Base-by-base conservation (phyloP, 2,329 filamentous ascomycete genomes). In the Escovopsis weberi region DNA sequence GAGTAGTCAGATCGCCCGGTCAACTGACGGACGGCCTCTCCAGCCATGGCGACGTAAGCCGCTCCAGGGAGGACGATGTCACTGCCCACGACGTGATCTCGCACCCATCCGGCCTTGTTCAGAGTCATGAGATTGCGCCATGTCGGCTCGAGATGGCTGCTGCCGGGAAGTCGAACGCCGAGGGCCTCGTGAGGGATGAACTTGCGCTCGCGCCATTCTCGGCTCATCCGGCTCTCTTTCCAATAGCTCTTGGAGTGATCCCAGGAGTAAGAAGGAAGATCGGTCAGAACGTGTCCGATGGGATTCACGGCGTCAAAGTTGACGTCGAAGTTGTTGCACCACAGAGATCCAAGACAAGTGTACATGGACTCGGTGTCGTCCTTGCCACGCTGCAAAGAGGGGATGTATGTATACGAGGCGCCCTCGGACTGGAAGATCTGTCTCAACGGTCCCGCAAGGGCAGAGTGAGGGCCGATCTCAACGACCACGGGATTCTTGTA, bases 181-280 rank as follows among this genome's bases (percentile, higher is more conserved):
- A 33, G 26, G 11, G 30, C n/a, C 15, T 39, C 39, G 5, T 44
- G 42, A 3, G 32, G 42, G 1, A 33, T 18, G 4, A 36, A 26
- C 2, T 26, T 39, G 6, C 58, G 53, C 40, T 53, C 48, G 2
- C 60, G 54, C 38, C 55, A 52, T 11, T 55, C 52, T 4, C 37
- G 36, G 11, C 44, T 48, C 19, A 35, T 15, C 5, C 58, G 55
- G 0, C 57, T 54, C 47, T 60, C 58, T 26, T 47, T 41, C 57
- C 61, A 65, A 44, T 60, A 57, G 12, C 38, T 50, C 3, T 53
- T 56, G n/a, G 47, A 44, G 39, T 67, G 60, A 23, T 63, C 57
- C 60, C 61, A 67, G 1, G 53, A 49, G 41, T 66, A 67, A 0
- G 54, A 44, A 0, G 64, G 64, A 4, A 46, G 18, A 10, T 38